Base-by-base conservation (phyloP, 371 early-diverging fungal species). In the Mortierella sp. region DNA sequence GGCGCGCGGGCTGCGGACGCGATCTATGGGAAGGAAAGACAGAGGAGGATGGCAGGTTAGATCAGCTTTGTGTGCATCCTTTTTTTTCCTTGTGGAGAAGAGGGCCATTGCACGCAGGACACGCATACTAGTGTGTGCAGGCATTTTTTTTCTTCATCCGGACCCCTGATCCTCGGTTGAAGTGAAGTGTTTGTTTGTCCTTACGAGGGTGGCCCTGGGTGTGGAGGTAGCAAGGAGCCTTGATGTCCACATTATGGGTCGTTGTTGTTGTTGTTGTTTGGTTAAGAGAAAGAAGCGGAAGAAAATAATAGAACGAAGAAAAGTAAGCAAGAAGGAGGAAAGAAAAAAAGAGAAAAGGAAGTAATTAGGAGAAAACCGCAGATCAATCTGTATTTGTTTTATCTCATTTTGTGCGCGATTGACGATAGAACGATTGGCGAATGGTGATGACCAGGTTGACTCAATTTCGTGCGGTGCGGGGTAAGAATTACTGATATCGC, bases 211-310 rank as follows among this genome's bases (percentile, higher is more conserved):
- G 7, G 65, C 38, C 38, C 24, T 35, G 41, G 65, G 65, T 38
- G 65, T 63, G 63, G 63, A 65, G 65, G 65, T 38, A 24, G 65
- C 65, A 21, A 65, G 65, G 38, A 65, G 65, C 65, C 65, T 65
- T 65, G 65, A 38, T 38, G 65, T 56, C 74, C 74, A 56, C 74
- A 73, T 73, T n/a, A 38, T 73, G 21, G 51, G 51, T 49, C 18
- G 49, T 4, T 18, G 49, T 21, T 49, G 21, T 49, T 49, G 49
- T 49, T 73, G 24, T 14, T 18, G 32, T 3, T 73, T 24, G 56
- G 5, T 24, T 56, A n/a, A 71, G 29, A 29, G 46, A 46, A 41
- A 54, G 29, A 24, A 2, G 35, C 12, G 35, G 21, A 29, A 29
- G 51, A 35, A 18, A 72, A 72, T n/a, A 18, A 56, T n/a, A 43